phyloP scores from a whole-genome alignment of 371 early-diverging fungal species.

The Rhizopus arrhizus region DNA sequence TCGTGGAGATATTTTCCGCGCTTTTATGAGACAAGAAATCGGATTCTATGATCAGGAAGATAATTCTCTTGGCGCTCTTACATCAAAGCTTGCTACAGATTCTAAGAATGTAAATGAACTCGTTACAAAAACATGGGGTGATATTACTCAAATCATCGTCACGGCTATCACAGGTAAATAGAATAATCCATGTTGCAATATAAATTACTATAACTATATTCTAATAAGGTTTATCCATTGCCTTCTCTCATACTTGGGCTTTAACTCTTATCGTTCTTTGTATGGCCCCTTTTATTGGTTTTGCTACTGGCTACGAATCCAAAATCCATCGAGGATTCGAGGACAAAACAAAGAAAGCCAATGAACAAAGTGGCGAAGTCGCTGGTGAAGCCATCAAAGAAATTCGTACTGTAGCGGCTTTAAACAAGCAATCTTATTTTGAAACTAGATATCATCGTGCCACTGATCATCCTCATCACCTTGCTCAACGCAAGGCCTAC shows the following conservation, averaged over 20 bases:
- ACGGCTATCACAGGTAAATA: constrained; percentile 43
- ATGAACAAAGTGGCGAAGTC: constrained; percentile 71
- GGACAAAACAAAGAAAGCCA: constrained; percentile 65
- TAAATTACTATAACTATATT: not conserved
- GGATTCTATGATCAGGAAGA: constrained; percentile 85
- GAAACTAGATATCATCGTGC: constrained; percentile 59
- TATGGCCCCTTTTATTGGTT: constrained; percentile 54
- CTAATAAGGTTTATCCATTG: constrained; percentile 41
- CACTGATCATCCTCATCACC: constrained; percentile 66
- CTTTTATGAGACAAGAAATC: constrained; percentile 80
- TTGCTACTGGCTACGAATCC: constrained; percentile 50
- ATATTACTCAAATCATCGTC: constrained; percentile 57
- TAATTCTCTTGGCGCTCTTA: constrained; percentile 82
- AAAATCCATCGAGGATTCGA: constrained; percentile 58
- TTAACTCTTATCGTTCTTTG: constrained; percentile 62
- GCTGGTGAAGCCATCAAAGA: constrained; percentile 86
- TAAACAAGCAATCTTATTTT: constrained; percentile 79
- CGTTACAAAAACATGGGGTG: constrained; percentile 70
- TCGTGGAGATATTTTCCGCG: constrained; percentile 59
- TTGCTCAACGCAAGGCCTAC: constrained; percentile 60
- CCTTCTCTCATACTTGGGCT: constrained; percentile 60
- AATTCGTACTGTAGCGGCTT: constrained; percentile 85
- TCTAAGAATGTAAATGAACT: constrained; percentile 71
- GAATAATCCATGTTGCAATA: not conserved
- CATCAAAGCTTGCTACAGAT: constrained; percentile 82